Conservation (phyloP, 345 rosid genomes). For the Hibiscus syriacus region DNA sequence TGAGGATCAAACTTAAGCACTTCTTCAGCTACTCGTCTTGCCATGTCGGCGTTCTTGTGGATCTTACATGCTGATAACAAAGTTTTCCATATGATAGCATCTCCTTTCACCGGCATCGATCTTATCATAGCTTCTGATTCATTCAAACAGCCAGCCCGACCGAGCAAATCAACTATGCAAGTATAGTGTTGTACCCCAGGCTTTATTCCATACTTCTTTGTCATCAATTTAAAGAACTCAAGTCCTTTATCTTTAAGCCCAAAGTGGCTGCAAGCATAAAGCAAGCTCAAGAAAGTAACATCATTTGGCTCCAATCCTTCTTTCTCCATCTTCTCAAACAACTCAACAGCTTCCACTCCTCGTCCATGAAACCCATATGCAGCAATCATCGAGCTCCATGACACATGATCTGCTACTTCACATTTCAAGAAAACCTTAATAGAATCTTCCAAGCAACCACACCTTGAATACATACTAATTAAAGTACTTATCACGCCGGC, state of each 20-base stretch:
- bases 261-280: conserved; percentile 75
- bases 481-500: conserved; percentile 49
- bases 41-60: conserved; percentile 55
- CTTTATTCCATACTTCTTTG: conserved; percentile 32
- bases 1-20: conserved; percentile 49
- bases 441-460: conserved; percentile 70
- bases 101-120: conserved; percentile 56
- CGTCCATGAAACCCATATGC: conserved; percentile 81
- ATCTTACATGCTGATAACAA: conserved; percentile 63
- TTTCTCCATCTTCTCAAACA: conserved; percentile 50
- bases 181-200: conserved; percentile 56
- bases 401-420: conserved; percentile 49
- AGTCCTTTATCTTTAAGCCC: conserved; percentile 67
- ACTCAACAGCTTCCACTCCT: conserved; percentile 47
- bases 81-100: conserved; percentile 67
- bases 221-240: conserved; percentile 48
- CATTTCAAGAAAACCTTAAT: conserved; percentile 45
- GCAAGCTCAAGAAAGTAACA: conserved; percentile 59
- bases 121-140: conserved; percentile 60
- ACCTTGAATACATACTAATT: conserved; percentile 67
- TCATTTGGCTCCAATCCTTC: conserved; percentile 38
- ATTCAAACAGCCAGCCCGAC: conserved; percentile 53
- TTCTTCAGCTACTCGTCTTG: conserved; percentile 47
- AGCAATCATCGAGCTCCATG: conserved; percentile 77
- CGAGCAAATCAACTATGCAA: conserved; percentile 69